Conservation (phyloP, 2,329 filamentous ascomycete species). For the Cytospora leucostoma region DNA sequence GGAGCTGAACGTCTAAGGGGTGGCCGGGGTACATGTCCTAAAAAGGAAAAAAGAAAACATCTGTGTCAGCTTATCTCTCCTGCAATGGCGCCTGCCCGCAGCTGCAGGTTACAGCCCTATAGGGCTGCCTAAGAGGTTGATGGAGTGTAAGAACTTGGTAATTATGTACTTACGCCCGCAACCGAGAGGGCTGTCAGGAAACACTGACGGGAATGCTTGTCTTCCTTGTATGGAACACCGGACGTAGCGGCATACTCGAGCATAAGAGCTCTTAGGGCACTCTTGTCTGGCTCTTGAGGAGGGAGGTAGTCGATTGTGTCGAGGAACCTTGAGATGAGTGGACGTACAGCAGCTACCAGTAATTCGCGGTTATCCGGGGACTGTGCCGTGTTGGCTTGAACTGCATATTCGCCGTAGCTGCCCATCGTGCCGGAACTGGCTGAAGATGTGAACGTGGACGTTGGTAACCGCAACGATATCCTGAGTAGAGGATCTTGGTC, state of each 20-base stretch:
- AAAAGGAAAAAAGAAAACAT: not conserved
- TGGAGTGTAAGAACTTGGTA: slow-evolving; percentile 14
- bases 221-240: slow-evolving; percentile 10
- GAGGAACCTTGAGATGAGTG: slow-evolving; percentile 15
- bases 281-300: slow-evolving; percentile 1
- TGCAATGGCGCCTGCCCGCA: not conserved
- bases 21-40: slow-evolving; percentile 30
- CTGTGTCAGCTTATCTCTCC: slow-evolving; percentile 16
- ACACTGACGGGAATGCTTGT: slow-evolving; percentile 16
- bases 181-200: slow-evolving; percentile 18
- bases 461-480: too few species aligned
- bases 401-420: not conserved
- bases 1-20: slow-evolving; percentile 34
- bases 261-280: slow-evolving; percentile 10
- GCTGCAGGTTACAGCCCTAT: slow-evolving; percentile 11
- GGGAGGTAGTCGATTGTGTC: slow-evolving; percentile 13
- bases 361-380: not conserved
- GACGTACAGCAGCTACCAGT: slow-evolving; percentile 8
- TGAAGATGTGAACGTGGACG: not conserved
- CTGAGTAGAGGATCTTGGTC: not conserved
- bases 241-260: slow-evolving; percentile 12
- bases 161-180: slow-evolving; percentile 11
- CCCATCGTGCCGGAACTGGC: not conserved
- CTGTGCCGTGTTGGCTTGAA: not conserved
- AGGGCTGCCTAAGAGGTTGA: slow-evolving; percentile 12